These are phyloP conservation scores for Cicer arietinum DNA, from an alignment of 306 rosid genomes.

Conservation along the genomic window DNA sequence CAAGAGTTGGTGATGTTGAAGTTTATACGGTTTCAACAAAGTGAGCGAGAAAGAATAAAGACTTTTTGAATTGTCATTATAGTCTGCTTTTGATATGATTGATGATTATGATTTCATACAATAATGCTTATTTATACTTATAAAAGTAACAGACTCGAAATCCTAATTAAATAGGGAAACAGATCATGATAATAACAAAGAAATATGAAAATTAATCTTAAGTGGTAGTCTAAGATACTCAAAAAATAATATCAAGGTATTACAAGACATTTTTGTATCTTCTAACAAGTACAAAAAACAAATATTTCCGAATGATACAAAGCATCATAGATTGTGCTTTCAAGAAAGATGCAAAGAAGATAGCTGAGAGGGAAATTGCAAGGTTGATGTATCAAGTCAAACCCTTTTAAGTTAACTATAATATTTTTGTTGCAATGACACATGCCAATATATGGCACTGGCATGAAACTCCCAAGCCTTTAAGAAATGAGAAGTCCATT, in stretches of 20 bases:
- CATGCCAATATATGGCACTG: background rate
- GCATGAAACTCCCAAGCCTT: background rate
- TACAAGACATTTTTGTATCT: background rate
- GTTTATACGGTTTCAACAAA: background rate
- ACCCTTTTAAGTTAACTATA: constrained; percentile 4
- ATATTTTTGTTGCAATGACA: constrained; percentile 1
- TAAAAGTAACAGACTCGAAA: background rate
- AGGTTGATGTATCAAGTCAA: background rate
- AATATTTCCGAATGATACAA: constrained; percentile 1
- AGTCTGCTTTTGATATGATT: background rate
- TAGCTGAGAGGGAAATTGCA: constrained; percentile 2
- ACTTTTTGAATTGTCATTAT: background rate
- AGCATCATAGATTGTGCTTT: constrained; percentile 2
- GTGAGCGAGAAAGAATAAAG: background rate
- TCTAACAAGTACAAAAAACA: constrained; percentile 1
- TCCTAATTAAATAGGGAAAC: background rate
- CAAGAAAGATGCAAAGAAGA: constrained; percentile 2
- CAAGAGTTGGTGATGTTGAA: background rate
- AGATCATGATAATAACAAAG: background rate
- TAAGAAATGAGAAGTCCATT: constrained; percentile 1
- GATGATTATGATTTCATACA: background rate
- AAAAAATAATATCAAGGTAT: background rate
- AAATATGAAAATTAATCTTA: background rate
- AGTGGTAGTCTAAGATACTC: background rate
- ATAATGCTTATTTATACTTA: background rate